A percentile compares a stretch with the other conserved stretches of the same genome.
These are phyloP conservation scores for Candida xyloterini DNA, from an alignment of 805 yeast species.

Conservation along the genomic window DNA sequence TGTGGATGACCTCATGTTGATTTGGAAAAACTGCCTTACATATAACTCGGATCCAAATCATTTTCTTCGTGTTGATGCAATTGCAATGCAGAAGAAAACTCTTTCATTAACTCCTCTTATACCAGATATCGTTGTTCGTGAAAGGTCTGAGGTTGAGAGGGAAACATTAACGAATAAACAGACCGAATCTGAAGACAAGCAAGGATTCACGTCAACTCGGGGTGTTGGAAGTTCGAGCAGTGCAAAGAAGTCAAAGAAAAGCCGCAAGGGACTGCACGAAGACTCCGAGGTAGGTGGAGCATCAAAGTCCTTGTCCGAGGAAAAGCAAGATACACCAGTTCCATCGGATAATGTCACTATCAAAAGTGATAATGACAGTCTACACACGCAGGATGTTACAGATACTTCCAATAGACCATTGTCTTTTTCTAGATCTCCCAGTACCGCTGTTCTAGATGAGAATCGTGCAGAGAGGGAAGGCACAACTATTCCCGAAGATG, in stretches of 20 bases:
- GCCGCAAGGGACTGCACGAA: conserved; percentile 35
- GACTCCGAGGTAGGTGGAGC: conserved; percentile 2
- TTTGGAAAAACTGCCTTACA: conserved; percentile 91
- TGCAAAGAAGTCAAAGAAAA: conserved; percentile 36
- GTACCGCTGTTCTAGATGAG: conserved; percentile 1
- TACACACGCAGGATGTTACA: not conserved
- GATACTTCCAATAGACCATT: not conserved
- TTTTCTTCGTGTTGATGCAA: conserved; percentile 84
- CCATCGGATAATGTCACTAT: not conserved
- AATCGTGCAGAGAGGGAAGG: conserved; percentile 22
- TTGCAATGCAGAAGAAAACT: conserved; percentile 94
- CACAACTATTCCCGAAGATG: conserved; percentile 22
- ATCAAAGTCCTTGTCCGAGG: no score
- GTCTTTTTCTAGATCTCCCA: conserved; percentile 1
- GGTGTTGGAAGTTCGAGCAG: conserved; percentile 32
- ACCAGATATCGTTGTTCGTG: conserved; percentile 82
- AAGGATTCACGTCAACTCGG: conserved; percentile 31
- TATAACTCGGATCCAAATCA: conserved; percentile 95
- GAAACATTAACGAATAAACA: conserved; percentile 50
- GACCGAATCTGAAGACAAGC: conserved; percentile 26
- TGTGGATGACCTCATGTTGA: conserved; percentile 92
- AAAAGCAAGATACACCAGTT: not conserved
- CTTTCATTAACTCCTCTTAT: conserved; percentile 72
- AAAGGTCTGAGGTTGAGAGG: conserved; percentile 65
- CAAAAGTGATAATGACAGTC: not conserved